These are phyloP conservation scores for Chytriomyces hyalinus DNA, from an alignment of 192 early-diverging fungal genomes.

Conservation along the genomic window DNA sequence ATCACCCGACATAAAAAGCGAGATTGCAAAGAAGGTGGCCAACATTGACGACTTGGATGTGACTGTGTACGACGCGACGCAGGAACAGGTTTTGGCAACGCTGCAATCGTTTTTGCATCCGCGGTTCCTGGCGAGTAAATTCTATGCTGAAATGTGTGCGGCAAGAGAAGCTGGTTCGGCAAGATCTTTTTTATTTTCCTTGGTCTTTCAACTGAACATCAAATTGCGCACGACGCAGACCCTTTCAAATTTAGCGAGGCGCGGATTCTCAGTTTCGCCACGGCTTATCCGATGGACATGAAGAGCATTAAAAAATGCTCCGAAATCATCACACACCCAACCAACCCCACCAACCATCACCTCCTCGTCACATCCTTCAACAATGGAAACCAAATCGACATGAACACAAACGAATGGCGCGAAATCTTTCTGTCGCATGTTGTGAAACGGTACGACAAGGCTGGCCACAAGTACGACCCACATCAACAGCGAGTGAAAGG, in stretches of 20 bases:
- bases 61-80: slow-evolving; percentile 80
- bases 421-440: slow-evolving; percentile 38
- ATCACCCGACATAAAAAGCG: slow-evolving; percentile 69
- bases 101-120: slow-evolving; percentile 15
- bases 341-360: neutral
- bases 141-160: neutral
- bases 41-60: slow-evolving; percentile 47
- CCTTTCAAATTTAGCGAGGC: neutral
- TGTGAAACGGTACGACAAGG: slow-evolving; percentile 37
- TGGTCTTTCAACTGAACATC: neutral
- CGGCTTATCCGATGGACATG: slow-evolving; percentile 13
- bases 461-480: neutral
- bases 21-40: slow-evolving; percentile 47
- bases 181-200: neutral
- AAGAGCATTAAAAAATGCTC: slow-evolving; percentile 8
- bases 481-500: slow-evolving; percentile 29
- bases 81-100: slow-evolving; percentile 73
- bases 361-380: slow-evolving; percentile 22
- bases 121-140: slow-evolving; percentile 7
- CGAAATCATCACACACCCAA: neutral
- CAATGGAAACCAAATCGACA: slow-evolving; percentile 3
- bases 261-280: neutral
- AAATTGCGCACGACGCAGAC: neutral
- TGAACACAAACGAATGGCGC: slow-evolving; percentile 28
- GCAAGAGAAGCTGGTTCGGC: neutral